phyloP scores from a whole-genome alignment of 2,329 filamentous ascomycete genomes.

The Bipolaris oryzae region DNA sequence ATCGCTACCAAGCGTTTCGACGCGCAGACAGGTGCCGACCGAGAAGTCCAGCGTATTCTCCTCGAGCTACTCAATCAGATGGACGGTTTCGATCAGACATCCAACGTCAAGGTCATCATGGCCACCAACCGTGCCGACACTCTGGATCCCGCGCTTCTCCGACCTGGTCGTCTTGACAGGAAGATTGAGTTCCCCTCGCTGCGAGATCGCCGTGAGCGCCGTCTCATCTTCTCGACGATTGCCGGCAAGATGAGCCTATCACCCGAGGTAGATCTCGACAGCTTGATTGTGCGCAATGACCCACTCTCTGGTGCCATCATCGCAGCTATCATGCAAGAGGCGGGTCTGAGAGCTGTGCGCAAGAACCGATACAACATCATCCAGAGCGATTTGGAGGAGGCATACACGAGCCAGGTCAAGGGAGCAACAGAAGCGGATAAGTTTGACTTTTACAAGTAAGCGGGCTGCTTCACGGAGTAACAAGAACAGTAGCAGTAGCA shows the following conservation, averaged over 20 bases:
- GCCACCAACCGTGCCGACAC: conserved; percentile 98
- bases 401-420: conserved; percentile 97
- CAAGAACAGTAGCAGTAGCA: conserved; percentile 4
- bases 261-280: conserved; percentile 95
- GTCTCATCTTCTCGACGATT: conserved; percentile 97
- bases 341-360: conserved; percentile 87
- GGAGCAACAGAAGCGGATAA: conserved; percentile 71
- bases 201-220: conserved; percentile 89
- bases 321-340: conserved; percentile 99
- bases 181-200: conserved; percentile 99
- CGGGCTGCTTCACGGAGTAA: conserved; percentile 2
- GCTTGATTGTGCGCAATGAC: conserved; percentile 94
- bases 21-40: conserved; percentile 94
- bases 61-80: conserved; percentile 98
- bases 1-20: conserved; percentile 72
- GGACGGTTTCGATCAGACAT: conserved; percentile 98
- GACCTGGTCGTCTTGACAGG: conserved; percentile 91
- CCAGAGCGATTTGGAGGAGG: conserved; percentile 93
- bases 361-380: conserved; percentile 99
- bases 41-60: conserved; percentile 97
- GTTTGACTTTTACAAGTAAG: conserved; percentile 71
- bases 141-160: conserved; percentile 89
- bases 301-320: conserved; percentile 94
- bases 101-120: conserved; percentile 99
- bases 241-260: conserved; percentile 96